Base-by-base conservation (phyloP, 2,329 filamentous ascomycete species). In the Talaromyces piceae region DNA sequence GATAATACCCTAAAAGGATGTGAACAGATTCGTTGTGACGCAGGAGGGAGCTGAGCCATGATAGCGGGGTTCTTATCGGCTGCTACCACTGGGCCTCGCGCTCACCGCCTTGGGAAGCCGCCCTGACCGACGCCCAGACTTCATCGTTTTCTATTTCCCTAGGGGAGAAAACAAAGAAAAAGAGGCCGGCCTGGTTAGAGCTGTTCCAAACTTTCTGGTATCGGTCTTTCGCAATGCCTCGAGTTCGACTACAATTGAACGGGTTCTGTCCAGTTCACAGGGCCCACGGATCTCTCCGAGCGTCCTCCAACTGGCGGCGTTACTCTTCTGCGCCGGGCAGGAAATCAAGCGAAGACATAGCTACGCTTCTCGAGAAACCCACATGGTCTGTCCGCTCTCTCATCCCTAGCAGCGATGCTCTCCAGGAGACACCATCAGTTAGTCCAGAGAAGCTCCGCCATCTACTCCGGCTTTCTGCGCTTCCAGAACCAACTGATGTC, bases 301-400 rank as follows among this genome's bases (percentile, higher is more conserved):
- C 11, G 47, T 28, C 48, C 43, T 20, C 37, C 7, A 13, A 18
- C 30, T 27, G n/a, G 31, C 52, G 52, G 18, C 30, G 12, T 13
- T 54, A 54, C 26, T 51, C 52, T 28, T 48, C 52, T 22, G 31
- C 16, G 27, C 51, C 47, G 9, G 26, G 31, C n/a, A 51, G 51
- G 31, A 31, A 28, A n/a, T 48, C 49, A 1, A 54, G 56, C 52
- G 49, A 54, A 28, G 60, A 66, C 49, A 61, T 70, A 45, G 65
- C 69, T n/a, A 60, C 60, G 2, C 74, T 86, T 50, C 81, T 91
- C 49, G 77, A 81, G 13, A 77, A 78, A 54, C 89, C 91, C 20
- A 85, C 80, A 45, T 96, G 91, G 91, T 95, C 91, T 43, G 84
- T 94, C 58, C 75, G 81, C 28, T 84, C 86, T 7, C 81, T 95